Conservation (phyloP, 2,329 filamentous ascomycete species). For the Cladophialophora carrionii region DNA sequence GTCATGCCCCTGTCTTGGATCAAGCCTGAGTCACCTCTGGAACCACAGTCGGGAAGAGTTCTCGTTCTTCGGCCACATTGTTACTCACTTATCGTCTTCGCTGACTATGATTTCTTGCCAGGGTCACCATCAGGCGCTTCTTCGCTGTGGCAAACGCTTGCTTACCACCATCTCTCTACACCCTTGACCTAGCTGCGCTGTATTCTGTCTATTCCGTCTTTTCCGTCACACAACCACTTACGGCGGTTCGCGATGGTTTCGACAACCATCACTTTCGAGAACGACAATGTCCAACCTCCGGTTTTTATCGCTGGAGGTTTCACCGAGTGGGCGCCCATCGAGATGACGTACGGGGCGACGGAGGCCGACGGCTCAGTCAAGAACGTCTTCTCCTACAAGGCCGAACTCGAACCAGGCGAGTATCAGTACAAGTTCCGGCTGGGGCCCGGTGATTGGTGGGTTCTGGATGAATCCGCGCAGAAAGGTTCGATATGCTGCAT, state of each 20-base stretch:
- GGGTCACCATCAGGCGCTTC: not conserved
- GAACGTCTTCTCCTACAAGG: constrained; percentile 60
- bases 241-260: constrained; percentile 43
- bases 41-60: not conserved
- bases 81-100: not conserved
- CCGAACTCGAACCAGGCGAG: constrained; percentile 60
- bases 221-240: not conserved
- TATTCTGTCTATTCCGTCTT: not conserved
- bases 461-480: constrained; percentile 64
- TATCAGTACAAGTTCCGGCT: constrained; percentile 77
- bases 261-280: constrained; percentile 64
- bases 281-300: constrained; percentile 64
- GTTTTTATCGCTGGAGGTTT: constrained; percentile 73
- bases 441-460: constrained; percentile 70
- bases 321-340: constrained; percentile 67
- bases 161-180: not conserved
- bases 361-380: constrained; percentile 55
- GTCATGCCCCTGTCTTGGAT: not conserved
- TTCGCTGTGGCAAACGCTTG: not conserved
- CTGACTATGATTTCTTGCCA: constrained; percentile 13
- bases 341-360: constrained; percentile 62
- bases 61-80: not conserved
- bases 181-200: not conserved
- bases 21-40: not conserved
- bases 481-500: constrained; percentile 54